Base-by-base conservation (phyloP, 108 stramenopile species). In the Nitzschia sp. region DNA sequence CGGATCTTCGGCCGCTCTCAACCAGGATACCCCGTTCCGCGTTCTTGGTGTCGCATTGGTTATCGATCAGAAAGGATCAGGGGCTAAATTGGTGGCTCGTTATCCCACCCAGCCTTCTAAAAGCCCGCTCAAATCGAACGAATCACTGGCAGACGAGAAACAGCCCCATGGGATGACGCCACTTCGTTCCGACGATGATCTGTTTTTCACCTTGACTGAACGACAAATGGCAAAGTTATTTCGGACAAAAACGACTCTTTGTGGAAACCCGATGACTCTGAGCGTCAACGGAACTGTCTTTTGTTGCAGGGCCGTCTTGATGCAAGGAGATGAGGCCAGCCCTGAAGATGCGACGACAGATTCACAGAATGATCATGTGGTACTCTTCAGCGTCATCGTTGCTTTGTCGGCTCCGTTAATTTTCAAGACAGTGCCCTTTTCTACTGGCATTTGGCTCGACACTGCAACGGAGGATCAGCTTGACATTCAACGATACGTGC, bases 171-270 rank as follows among this genome's bases (percentile, higher is more conserved):
- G n/a, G n/a, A n/a, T n/a, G n/a, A n/a, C n/a, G n/a, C n/a, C n/a
- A n/a, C n/a, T n/a, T n/a, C n/a, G n/a, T n/a, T 17, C 49, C 49
- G 64, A 54, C 36, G 79, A 83, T 25, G 81, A 90, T 77, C 67
- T 92, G 1, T 94, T 94, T 71, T 94, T 92, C 65, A 81, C 85
- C 6, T 66, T 94, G n/a, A 79, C 86, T 8, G 74, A 86, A 0
- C 77, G 82, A 3, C 85, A 89, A 63, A 74, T 94, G 66, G 89
- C 93, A 6, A 94, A 94, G 56, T 66, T 94, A 27, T 94, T 94
- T 68, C 87, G 93, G n/a, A 85, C 89, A 0, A 92, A 94, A 60
- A 73, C 68, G 26, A 62, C 88, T 4, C 76, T 94, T 18, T 94
- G 93, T 66, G 86, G 86, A 9, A 81, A 86, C 74, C 90, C 93